Percentiles rank a stretch among this genome's conserved stretches.
These are phyloP conservation scores for Ephemerocybe angulata DNA, from an alignment of 768 basidiomycete genomes.

Conservation along the genomic window DNA sequence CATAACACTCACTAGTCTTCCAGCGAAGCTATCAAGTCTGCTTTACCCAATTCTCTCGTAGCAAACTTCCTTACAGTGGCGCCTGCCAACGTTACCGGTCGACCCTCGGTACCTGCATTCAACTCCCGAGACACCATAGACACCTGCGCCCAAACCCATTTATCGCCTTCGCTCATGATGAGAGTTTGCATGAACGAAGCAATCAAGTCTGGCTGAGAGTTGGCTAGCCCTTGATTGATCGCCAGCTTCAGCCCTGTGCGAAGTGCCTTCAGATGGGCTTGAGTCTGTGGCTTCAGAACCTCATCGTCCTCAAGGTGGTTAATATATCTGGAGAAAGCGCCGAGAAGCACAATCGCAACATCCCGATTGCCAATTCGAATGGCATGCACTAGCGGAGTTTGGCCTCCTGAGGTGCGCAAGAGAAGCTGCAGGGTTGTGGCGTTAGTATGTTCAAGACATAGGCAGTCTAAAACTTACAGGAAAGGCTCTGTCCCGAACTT, in stretches of 20 bases:
- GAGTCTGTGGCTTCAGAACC: constrained; percentile 64
- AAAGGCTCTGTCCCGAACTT: constrained; percentile 76
- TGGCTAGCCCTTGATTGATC: constrained; percentile 82
- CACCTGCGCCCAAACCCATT: constrained; percentile 77
- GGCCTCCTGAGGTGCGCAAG: constrained; percentile 79
- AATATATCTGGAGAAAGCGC: constrained; percentile 88
- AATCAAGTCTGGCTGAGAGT: constrained; percentile 77
- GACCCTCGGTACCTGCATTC: constrained; percentile 58
- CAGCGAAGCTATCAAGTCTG: constrained; percentile 70
- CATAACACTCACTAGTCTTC: constrained; percentile 85
- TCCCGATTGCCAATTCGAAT: constrained; percentile 83
- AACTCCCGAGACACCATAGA: constrained; percentile 68
- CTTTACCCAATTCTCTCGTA: constrained; percentile 79
- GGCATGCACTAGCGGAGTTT: constrained; percentile 87
- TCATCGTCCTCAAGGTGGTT: constrained; percentile 86
- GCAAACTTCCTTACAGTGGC: constrained; percentile 82
- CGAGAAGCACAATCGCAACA: constrained; percentile 81
- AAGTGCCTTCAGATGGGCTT: constrained; percentile 70
- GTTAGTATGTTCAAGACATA: not conserved
- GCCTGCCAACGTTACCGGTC: constrained; percentile 74
- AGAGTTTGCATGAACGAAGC: constrained; percentile 93
- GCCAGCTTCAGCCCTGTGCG: constrained; percentile 87
- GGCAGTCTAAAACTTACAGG: constrained; percentile 46
- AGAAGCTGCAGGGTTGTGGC: constrained; percentile 54
- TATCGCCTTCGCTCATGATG: constrained; percentile 94